phyloP scores from a whole-genome alignment of 2,329 filamentous ascomycete species.

The Zasmidium cellare region DNA sequence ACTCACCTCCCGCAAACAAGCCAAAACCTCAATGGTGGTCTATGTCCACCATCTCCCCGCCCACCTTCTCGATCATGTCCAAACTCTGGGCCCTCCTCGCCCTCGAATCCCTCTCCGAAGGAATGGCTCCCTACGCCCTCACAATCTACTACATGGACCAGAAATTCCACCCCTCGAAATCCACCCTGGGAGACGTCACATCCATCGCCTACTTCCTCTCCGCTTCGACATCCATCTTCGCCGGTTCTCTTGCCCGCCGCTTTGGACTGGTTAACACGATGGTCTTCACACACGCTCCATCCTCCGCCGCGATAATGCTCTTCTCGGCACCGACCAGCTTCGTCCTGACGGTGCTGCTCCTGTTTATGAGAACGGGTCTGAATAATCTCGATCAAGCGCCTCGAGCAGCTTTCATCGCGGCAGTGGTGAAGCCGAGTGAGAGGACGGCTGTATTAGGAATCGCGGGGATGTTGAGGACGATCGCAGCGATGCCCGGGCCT shows the following conservation, averaged over 20 bases:
- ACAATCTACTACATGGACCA: conserved; percentile 56
- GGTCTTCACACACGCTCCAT: conserved; percentile 56
- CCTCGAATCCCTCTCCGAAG: conserved; percentile 64
- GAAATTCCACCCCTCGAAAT: conserved; percentile 53
- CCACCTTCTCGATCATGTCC: conserved; percentile 53
- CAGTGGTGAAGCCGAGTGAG: conserved; percentile 62
- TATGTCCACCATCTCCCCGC: conserved; percentile 57
- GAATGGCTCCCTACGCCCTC: conserved; percentile 55
- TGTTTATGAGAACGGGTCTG: conserved; percentile 60
- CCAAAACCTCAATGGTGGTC: too few relatives aligned
- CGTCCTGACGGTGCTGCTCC: conserved; percentile 52
- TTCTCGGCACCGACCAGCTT: conserved; percentile 56
- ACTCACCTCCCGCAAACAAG: not conserved
- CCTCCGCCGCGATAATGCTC: conserved; percentile 57
- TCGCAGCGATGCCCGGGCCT: conserved; percentile 56
- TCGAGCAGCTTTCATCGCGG: conserved; percentile 62
- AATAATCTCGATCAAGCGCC: conserved; percentile 69
- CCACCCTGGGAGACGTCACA: conserved; percentile 54
- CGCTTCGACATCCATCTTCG: conserved; percentile 46
- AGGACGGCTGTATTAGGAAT: conserved; percentile 67
- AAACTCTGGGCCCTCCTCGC: conserved; percentile 66
- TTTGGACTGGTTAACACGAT: conserved; percentile 62
- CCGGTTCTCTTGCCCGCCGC: conserved; percentile 64
- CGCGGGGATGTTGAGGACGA: conserved; percentile 58
- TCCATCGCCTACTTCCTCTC: conserved; percentile 44